Percentiles rank a stretch among this genome's conserved stretches.
Conservation (phyloP, 2,329 filamentous ascomycete species). For the Emmonsiellopsis sp. region DNA sequence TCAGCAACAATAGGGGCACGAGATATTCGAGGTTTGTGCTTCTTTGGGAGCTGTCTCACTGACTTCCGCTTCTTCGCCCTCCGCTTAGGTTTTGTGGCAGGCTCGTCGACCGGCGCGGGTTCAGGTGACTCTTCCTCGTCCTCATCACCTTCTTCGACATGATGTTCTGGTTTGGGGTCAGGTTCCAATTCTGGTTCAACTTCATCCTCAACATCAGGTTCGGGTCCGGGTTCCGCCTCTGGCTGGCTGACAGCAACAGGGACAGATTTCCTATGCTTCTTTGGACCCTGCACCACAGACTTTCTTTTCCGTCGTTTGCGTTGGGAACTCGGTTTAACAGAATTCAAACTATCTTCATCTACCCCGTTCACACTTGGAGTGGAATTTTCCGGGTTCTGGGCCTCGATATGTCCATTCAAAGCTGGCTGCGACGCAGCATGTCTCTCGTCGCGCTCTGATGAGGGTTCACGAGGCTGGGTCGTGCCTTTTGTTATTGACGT, state of each 20-base stretch:
- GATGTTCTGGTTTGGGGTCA: slow-evolving; percentile 3
- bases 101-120: neutral
- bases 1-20: neutral
- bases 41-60: neutral
- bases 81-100: neutral
- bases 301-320: slow-evolving; percentile 10
- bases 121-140: neutral
- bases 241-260: neutral
- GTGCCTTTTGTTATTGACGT: neutral
- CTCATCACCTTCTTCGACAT: neutral
- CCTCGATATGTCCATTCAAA: neutral
- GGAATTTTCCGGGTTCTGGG: neutral
- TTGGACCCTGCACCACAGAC: slow-evolving; percentile 7
- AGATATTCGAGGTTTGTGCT: neutral
- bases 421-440: neutral
- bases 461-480: neutral
- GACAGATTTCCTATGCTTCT: slow-evolving; percentile 2
- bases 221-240: neutral
- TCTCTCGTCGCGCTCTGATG: neutral
- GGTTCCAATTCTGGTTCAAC: neutral
- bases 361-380: neutral
- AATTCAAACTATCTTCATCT: neutral
- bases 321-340: neutral
- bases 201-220: neutral
- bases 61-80: slow-evolving; percentile 4